Percentiles rank a stretch among this genome's conserved stretches.
Conservation (phyloP, 352 stramenopile species). For the Peronosclerospora sorghi region DNA sequence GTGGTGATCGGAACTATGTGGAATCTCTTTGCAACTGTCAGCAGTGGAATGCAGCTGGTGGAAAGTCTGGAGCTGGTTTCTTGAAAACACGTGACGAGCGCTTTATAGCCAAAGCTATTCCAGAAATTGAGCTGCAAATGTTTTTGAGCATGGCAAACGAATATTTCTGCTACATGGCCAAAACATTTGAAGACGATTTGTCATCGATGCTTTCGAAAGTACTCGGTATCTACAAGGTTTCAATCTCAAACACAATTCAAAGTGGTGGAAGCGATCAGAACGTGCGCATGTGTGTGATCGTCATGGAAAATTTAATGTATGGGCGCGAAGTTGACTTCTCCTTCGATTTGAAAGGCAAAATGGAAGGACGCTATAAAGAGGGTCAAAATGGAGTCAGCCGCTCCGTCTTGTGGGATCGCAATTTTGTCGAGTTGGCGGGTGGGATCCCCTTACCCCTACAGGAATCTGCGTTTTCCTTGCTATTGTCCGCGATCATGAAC, state of each 20-base stretch:
- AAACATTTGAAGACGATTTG: slow-evolving; percentile 77
- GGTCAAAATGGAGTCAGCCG: slow-evolving; percentile 19
- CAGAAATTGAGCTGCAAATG: slow-evolving; percentile 81
- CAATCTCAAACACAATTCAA: slow-evolving; percentile 43
- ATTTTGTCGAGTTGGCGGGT: slow-evolving; percentile 77
- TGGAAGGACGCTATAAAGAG: slow-evolving; percentile 72
- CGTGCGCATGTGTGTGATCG: slow-evolving; percentile 75
- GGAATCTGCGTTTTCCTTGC: slow-evolving; percentile 68
- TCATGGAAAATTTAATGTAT: slow-evolving; percentile 86
- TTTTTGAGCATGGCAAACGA: slow-evolving; percentile 85
- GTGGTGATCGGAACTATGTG: slow-evolving; percentile 76
- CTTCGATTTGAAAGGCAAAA: slow-evolving; percentile 84
- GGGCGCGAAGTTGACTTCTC: slow-evolving; percentile 77
- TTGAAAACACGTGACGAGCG: slow-evolving; percentile 80
- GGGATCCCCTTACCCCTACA: slow-evolving; percentile 75
- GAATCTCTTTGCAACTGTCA: slow-evolving; percentile 82
- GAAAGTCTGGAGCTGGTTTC: slow-evolving; percentile 81
- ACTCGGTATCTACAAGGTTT: slow-evolving; percentile 80
- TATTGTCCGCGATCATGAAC: slow-evolving; percentile 77
- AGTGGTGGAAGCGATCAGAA: slow-evolving; percentile 46
- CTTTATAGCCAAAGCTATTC: slow-evolving; percentile 83
- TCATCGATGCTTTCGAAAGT: slow-evolving; percentile 85
- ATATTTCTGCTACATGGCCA: slow-evolving; percentile 85
- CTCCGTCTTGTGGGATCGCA: slow-evolving; percentile 74
- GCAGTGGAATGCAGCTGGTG: slow-evolving; percentile 73